phyloP scores from a whole-genome alignment of 2,329 filamentous ascomycete genomes.

The Endoconidiophora laricicola region DNA sequence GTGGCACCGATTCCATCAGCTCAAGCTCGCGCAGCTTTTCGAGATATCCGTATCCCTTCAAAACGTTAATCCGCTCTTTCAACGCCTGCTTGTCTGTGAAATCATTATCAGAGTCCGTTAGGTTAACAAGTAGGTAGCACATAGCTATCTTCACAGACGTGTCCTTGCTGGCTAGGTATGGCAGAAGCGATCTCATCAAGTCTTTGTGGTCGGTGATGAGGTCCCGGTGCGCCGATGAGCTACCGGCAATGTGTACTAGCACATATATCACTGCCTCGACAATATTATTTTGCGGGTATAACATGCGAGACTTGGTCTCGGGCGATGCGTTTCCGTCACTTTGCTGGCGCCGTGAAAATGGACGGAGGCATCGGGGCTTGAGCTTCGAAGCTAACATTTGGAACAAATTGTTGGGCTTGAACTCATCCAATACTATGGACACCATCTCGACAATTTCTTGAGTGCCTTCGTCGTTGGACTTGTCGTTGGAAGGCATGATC shows the following conservation, averaged over 20 bases:
- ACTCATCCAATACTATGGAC: slow-evolving; percentile 59
- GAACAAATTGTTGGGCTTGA: slow-evolving; percentile 66
- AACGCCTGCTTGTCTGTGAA: slow-evolving; percentile 36
- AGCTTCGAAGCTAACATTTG: slow-evolving; percentile 68
- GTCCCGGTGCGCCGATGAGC: slow-evolving; percentile 60
- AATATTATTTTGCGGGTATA: slow-evolving; percentile 50
- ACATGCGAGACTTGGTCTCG: slow-evolving; percentile 28
- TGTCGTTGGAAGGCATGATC: slow-evolving; percentile 26
- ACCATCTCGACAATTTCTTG: slow-evolving; percentile 55
- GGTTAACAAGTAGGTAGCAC: slow-evolving; percentile 71
- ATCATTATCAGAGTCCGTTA: slow-evolving; percentile 54
- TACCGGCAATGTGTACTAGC: slow-evolving; percentile 76
- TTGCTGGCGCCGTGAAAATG: slow-evolving; percentile 29
- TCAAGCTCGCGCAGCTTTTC: slow-evolving; percentile 44
- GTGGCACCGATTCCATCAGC: slow-evolving; percentile 55
- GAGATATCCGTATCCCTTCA: slow-evolving; percentile 57
- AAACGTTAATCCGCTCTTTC: slow-evolving; percentile 46
- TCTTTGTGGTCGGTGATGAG: slow-evolving; percentile 60
- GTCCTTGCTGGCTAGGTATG: slow-evolving; percentile 57
- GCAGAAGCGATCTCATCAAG: slow-evolving; percentile 54
- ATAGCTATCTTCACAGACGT: slow-evolving; percentile 60
- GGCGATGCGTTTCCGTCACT: slow-evolving; percentile 13
- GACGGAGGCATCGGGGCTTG: slow-evolving; percentile 39
- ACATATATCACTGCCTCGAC: slow-evolving; percentile 65
- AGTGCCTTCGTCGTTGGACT: slow-evolving; percentile 23